Conservation (phyloP, 1,139 yeast species). For the Geotrichum australiense region DNA sequence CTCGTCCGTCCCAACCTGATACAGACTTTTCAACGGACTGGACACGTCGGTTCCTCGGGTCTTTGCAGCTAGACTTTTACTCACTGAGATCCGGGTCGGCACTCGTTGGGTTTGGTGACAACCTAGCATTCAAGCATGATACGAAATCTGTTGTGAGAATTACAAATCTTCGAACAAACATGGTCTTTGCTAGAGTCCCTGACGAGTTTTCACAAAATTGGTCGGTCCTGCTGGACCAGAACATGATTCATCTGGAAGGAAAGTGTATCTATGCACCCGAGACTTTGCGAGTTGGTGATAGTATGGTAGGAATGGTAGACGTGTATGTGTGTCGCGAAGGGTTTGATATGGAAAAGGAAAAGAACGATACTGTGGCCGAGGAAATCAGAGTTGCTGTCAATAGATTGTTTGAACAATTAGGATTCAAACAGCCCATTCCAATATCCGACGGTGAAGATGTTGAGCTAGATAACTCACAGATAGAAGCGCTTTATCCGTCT, state of each 20-base stretch:
- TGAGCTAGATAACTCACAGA: too few relatives aligned
- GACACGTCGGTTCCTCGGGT: constrained; percentile 50
- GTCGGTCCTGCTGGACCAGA: constrained; percentile 56
- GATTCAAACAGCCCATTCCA: too few relatives aligned
- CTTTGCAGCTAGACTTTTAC: constrained; percentile 69
- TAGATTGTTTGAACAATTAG: too few relatives aligned
- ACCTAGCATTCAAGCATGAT: constrained; percentile 35
- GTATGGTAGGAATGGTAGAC: constrained; percentile 56
- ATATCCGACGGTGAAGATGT: constrained; percentile 29
- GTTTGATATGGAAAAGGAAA: too few relatives aligned
- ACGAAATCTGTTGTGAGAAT: constrained; percentile 34
- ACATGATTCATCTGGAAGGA: constrained; percentile 50
- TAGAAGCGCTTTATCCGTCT: constrained; percentile 67
- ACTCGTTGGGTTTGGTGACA: constrained; percentile 47
- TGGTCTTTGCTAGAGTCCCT: constrained; percentile 74
- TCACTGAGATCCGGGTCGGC: constrained; percentile 68
- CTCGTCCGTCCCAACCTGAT: too few relatives aligned
- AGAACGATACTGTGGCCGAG: too few relatives aligned
- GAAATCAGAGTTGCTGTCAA: too few relatives aligned
- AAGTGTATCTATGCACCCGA: constrained; percentile 54
- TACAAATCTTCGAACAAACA: constrained; percentile 25
- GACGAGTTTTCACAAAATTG: constrained; percentile 60
- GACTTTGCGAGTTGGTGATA: constrained; percentile 65
- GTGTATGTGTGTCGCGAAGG: too few relatives aligned
- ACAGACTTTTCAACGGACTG: too few relatives aligned